Base-by-base conservation (phyloP, 352 stramenopile genomes). In the Pilasporangium apinafurcum region DNA sequence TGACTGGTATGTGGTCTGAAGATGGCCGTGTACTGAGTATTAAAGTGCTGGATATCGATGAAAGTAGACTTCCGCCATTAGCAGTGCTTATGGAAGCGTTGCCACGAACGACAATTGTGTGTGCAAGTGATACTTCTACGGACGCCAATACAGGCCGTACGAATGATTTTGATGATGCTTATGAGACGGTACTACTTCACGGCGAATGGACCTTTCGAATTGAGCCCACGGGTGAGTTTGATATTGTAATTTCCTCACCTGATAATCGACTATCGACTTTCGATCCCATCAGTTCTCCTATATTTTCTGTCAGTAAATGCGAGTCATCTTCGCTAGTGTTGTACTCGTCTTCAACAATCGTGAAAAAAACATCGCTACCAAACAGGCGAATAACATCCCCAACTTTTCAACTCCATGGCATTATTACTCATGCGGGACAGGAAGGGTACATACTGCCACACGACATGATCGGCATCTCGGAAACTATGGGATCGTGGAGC, bases 401-500 rank as follows among this genome's bases (percentile, higher is more conserved):
- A 26, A 65, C 30, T 25, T 66, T 80, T 37, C 39, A 48, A 2
- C 53, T 83, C 18, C 38, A 68, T 24, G 75, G 79, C 8, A 52
- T 87, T 5, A 22, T 84, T 14, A 69, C 65, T 13, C 56, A 83
- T 50, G 64, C 62, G 17, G 64, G 79, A 2, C 21, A 61, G 0
- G 66, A 88, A 43, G 55, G 47, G 0, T 71, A 82, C 24, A 46
- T 59, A 8, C n/a, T 91, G 1, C 59, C 50, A 0, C 58, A 88
- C 22, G 48, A 56, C 12, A 32, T 21, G 36, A 69, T 86, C 40
- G 26, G 48, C 7, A 62, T 65, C 13, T 45, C 64, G 26, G 42
- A 68, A n/a, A 58, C 8, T 3, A 6, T 28, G 16, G 68, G 68
- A 1, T 76, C 75, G 0, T 91, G 79, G 79, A 80, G 62, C 36